Evolutionary conservation across 2,329 filamentous ascomycete genomes (phyloP).

Genomic region (Colletotrichum euphorbiae): DNA sequence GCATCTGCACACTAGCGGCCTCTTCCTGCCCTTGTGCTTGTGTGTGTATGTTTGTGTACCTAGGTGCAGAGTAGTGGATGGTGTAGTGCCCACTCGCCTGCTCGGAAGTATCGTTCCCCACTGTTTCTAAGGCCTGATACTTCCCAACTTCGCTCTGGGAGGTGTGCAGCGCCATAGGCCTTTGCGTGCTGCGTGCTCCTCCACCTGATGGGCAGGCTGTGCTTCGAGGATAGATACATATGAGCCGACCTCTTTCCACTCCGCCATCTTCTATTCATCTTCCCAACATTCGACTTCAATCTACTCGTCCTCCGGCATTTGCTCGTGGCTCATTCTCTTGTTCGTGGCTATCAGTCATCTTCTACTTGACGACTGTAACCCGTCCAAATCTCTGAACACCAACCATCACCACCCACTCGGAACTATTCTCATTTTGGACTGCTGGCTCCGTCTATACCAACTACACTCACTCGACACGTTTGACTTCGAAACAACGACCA

Average conservation of each 20-base stretch:
- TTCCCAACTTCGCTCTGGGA: slow-evolving; percentile 12
- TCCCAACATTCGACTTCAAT: slow-evolving; percentile 41
- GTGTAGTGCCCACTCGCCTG: slow-evolving; percentile 18
- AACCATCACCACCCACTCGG: not conserved
- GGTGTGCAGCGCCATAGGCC: slow-evolving; percentile 27
- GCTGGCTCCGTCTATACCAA: not conserved
- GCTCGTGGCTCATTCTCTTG: slow-evolving; percentile 34
- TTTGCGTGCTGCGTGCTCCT: slow-evolving; percentile 23
- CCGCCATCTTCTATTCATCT: slow-evolving; percentile 33
- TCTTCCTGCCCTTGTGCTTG: slow-evolving; percentile 37
- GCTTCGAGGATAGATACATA: slow-evolving; percentile 42
- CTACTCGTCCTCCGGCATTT: slow-evolving; percentile 33
- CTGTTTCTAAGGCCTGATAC: slow-evolving; percentile 3
- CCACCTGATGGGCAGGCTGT: slow-evolving; percentile 39
- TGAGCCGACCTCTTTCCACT: slow-evolving; percentile 41
- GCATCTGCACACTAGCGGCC: slow-evolving; percentile 31
- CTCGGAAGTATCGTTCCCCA: slow-evolving; percentile 17
- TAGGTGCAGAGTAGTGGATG: slow-evolving; percentile 21
- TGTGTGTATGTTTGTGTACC: slow-evolving; percentile 20
- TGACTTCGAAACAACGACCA: not conserved
- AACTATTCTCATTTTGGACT: not conserved
- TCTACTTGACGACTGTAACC: slow-evolving; percentile 32
- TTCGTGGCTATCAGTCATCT: slow-evolving; percentile 27
- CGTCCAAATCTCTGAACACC: slow-evolving; percentile 18
- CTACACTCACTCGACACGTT: slow-evolving; percentile 12